These are phyloP conservation scores for Senecio squalidus DNA, from an alignment of 140 eudicot species.

Conservation along the genomic window DNA sequence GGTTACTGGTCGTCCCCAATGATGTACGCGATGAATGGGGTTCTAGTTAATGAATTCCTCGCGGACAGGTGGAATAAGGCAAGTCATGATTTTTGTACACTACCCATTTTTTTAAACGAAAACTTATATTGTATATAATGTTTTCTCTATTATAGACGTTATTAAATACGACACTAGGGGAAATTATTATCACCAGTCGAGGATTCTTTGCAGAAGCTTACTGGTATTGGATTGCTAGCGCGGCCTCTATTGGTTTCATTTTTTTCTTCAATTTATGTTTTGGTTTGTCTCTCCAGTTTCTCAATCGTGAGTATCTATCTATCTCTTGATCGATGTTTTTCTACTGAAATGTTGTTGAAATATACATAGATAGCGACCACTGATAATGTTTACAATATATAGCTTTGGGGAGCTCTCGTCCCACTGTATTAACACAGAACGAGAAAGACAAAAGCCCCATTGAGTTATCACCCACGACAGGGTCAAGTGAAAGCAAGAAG, in stretches of 20 bases:
- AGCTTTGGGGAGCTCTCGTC: slow-evolving; percentile 59
- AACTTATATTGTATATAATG: neutral
- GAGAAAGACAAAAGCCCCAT: slow-evolving; percentile 14
- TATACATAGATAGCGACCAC: neutral
- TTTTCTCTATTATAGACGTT: slow-evolving; percentile 25
- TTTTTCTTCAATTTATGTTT: slow-evolving; percentile 32
- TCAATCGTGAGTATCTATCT: slow-evolving; percentile 41
- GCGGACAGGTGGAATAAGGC: slow-evolving; percentile 49
- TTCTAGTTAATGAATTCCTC: slow-evolving; percentile 58
- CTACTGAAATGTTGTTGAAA: too few relatives aligned
- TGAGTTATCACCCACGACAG: slow-evolving; percentile 36
- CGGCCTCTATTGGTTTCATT: slow-evolving; percentile 33
- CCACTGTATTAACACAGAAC: slow-evolving; percentile 29
- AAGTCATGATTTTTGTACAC: slow-evolving; percentile 7
- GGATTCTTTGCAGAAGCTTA: slow-evolving; percentile 47
- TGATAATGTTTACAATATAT: slow-evolving; percentile 13
- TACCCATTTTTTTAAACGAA: too few relatives aligned
- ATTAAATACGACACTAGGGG: slow-evolving; percentile 33
- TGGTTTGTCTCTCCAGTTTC: slow-evolving; percentile 32
- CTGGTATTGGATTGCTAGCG: slow-evolving; percentile 58
- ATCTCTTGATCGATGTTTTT: neutral
- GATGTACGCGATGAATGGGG: slow-evolving; percentile 59
- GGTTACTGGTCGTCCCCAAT: slow-evolving; percentile 76
- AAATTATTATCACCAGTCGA: slow-evolving; percentile 30
- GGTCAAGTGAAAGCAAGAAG: slow-evolving; percentile 27